These are phyloP conservation scores for Fusarium paranaense DNA, from an alignment of 2,329 filamentous ascomycete species.

Conservation along the genomic window DNA sequence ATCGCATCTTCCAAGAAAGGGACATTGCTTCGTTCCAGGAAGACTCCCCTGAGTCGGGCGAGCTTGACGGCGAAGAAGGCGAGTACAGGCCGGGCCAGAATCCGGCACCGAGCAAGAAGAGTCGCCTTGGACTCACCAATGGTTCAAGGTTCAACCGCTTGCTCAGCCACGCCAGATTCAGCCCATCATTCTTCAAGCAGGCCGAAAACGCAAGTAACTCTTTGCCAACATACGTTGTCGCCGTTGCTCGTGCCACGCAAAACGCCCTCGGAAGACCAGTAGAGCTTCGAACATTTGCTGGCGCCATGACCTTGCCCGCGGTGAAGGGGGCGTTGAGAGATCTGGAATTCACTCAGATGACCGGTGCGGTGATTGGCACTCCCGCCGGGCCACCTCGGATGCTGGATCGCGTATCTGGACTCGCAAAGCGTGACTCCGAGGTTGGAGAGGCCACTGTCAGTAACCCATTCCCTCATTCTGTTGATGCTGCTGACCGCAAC, in stretches of 20 bases:
- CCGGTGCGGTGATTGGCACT: background rate
- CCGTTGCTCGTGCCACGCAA: background rate
- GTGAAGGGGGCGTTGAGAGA: conserved; percentile 3
- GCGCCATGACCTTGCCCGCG: background rate
- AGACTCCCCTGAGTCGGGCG: background rate
- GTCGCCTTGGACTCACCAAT: background rate
- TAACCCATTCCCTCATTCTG: background rate
- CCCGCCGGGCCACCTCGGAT: background rate
- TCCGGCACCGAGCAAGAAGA: background rate
- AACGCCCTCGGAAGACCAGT: background rate
- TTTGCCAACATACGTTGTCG: background rate
- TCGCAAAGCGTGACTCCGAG: background rate
- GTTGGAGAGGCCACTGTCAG: conserved; percentile 13
- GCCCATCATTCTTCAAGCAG: background rate
- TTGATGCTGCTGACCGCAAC: background rate
- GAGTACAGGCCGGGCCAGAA: background rate
- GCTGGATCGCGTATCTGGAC: background rate
- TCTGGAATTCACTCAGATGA: background rate
- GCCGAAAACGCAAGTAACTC: background rate
- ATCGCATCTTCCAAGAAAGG: conserved; percentile 4
- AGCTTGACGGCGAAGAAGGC: background rate
- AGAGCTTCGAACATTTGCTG: background rate
- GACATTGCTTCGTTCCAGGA: conserved; percentile 3
- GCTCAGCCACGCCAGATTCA: conserved; percentile 2
- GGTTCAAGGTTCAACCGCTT: conserved; percentile 3